A percentile compares a stretch with the other conserved stretches of the same genome.
These are phyloP conservation scores for Yamadazyma takamatsuzukensis DNA, from an alignment of 805 yeast genomes.

Conservation along the genomic window DNA sequence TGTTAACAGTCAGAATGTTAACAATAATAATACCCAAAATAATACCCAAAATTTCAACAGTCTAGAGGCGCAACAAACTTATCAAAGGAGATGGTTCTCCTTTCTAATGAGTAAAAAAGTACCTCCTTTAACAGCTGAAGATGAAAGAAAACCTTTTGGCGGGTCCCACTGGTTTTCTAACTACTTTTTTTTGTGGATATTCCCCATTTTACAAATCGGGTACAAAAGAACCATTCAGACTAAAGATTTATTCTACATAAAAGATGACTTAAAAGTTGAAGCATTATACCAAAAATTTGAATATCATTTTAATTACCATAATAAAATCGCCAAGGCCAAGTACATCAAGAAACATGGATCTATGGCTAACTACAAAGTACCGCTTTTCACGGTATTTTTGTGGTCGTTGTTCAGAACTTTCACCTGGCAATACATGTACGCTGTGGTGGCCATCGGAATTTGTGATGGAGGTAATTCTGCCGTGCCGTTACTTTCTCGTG, in stretches of 20 bases:
- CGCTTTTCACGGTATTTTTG: conserved; percentile 14
- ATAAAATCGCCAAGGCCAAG: not conserved
- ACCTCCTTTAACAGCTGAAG: conserved; percentile 51
- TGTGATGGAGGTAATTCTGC: conserved; percentile 25
- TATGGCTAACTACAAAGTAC: conserved; percentile 16
- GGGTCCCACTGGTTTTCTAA: conserved; percentile 38
- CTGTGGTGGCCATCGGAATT: conserved; percentile 27
- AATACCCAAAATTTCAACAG: not conserved
- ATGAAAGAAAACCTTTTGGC: conserved; percentile 48
- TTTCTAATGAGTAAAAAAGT: conserved; percentile 33
- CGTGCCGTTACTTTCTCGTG: conserved; percentile 33
- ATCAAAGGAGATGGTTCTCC: conserved; percentile 33
- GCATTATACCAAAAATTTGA: conserved; percentile 23
- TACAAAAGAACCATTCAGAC: conserved; percentile 67
- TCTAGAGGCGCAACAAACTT: conserved; percentile 1
- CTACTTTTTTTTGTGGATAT: conserved; percentile 63
- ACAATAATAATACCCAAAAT: not conserved
- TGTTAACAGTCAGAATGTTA: not conserved
- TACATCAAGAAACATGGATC: not conserved
- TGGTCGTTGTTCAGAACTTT: conserved; percentile 9
- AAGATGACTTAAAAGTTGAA: conserved; percentile 33
- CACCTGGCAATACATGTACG: conserved; percentile 7
- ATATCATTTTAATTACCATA: conserved; percentile 12
- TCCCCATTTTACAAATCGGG: conserved; percentile 61
- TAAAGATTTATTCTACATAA: conserved; percentile 48